Conservation (phyloP, 2,329 filamentous ascomycete species). For the Blumeria hordei region DNA sequence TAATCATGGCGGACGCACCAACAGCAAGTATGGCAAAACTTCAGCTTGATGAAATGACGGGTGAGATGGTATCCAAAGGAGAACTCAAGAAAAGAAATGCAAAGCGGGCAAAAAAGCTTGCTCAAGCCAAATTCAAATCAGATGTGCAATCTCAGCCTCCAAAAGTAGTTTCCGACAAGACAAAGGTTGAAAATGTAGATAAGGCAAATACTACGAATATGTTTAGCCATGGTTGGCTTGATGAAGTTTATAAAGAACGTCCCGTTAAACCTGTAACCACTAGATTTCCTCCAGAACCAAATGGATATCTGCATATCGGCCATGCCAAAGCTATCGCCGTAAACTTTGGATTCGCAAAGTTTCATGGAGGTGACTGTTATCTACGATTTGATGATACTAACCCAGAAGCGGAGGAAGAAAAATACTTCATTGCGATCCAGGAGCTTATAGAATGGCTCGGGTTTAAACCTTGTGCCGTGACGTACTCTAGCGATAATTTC, state of each 20-base stretch:
- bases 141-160: conserved; percentile 16
- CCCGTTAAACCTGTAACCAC: conserved; percentile 38
- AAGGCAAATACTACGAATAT: conserved; percentile 19
- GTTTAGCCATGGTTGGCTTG: conserved; percentile 60
- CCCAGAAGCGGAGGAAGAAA: conserved; percentile 74
- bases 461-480: conserved; percentile 57
- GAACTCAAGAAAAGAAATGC: conserved; percentile 36
- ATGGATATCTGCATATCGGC: conserved; percentile 81
- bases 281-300: conserved; percentile 68
- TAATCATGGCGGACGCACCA: background rate
- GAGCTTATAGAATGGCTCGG: conserved; percentile 66
- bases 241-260: conserved; percentile 44
- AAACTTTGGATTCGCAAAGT: conserved; percentile 83
- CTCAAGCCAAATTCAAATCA: conserved; percentile 26
- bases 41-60: conserved; percentile 35
- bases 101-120: conserved; percentile 33
- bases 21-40: conserved; percentile 26
- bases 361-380: conserved; percentile 51
- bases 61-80: conserved; percentile 40
- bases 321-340: conserved; percentile 90
- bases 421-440: conserved; percentile 71
- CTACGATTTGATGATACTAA: conserved; percentile 87
- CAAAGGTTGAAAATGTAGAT: conserved; percentile 6
- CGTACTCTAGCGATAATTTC: conserved; percentile 77
- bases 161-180: conserved; percentile 15